These are phyloP conservation scores for Sequoiadendron giganteum DNA, from an alignment of 75 land plant species.

Conservation along the genomic window DNA sequence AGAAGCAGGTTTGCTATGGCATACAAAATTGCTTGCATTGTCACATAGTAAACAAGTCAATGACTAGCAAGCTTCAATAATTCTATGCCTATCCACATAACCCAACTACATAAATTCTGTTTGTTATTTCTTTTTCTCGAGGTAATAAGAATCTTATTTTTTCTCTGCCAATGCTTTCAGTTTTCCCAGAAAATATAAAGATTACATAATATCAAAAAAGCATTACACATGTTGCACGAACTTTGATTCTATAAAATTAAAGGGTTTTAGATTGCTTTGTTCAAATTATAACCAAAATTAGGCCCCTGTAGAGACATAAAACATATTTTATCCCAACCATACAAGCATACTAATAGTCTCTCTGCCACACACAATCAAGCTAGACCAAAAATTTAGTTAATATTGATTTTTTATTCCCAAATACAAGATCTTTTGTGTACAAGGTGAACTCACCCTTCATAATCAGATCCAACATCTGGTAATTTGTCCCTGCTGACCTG, in stretches of 20 bases:
- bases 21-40: background rate
- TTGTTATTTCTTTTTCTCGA: background rate
- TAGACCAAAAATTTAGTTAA: background rate
- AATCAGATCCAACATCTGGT: conserved; percentile 95
- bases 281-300: background rate
- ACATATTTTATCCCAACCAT: background rate
- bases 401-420: background rate
- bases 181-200: background rate
- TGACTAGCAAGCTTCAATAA: background rate
- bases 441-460: conserved; percentile 76
- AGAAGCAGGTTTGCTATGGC: background rate
- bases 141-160: background rate
- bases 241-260: background rate
- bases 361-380: background rate
- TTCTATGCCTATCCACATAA: background rate
- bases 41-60: background rate
- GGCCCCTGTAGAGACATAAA: background rate
- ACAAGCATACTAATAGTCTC: background rate
- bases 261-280: background rate
- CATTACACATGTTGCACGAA: background rate
- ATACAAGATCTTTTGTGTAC: background rate
- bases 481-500: conserved; percentile 95
- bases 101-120: background rate
- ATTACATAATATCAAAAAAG: background rate
- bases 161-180: background rate